Evolutionary conservation across 140 eudicot genomes (phyloP), one percentile per base, ranked within the genome.

Genomic region (Cichorium intybus): DNA sequence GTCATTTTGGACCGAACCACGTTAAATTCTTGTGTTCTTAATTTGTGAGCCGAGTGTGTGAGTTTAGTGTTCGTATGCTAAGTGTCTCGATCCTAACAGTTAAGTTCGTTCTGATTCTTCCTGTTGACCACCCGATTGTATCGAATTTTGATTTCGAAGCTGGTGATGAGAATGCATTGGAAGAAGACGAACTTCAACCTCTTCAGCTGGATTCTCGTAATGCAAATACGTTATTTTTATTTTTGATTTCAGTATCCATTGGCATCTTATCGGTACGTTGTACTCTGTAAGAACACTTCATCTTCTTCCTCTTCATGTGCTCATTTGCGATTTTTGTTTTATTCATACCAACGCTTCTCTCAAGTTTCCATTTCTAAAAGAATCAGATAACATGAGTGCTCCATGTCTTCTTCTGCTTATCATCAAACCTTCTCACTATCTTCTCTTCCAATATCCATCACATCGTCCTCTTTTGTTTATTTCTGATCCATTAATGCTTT

Each of bases 71-170:
- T n/a, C n/a, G n/a, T n/a, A n/a, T n/a, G n/a, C n/a, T n/a, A n/a
- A n/a, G n/a, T n/a, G n/a, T n/a, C n/a, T n/a, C n/a, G n/a, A n/a
- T n/a, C n/a, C n/a, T n/a, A n/a, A n/a, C n/a, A n/a, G n/a, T n/a
- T n/a, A 88, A 84, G 14, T 49, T 93, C 34, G 74, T 61, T 61
- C 77, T 93, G 60, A 69, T 93, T 62, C 85, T 93, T 61, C 96
- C 97, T 0, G 81, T 86, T 57, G 95, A 93, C 64, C 97, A 93
- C 55, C 97, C 99, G 5, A 68, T 93, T 28, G 75, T 86, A 6
- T 81, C 89, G 1, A 70, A 37, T 33, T 85, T 92, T 46, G 81
- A 73, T 24, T 84, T 82, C 10, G 79, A 69, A 17, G 81, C 18
- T 2, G 70, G 47, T 29, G 34, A 48, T 24, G 64, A n/a, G 7